A percentile compares a stretch with the other conserved stretches of the same genome.
Conservation (phyloP, 345 rosid genomes). For the Trapa bicornis region DNA sequence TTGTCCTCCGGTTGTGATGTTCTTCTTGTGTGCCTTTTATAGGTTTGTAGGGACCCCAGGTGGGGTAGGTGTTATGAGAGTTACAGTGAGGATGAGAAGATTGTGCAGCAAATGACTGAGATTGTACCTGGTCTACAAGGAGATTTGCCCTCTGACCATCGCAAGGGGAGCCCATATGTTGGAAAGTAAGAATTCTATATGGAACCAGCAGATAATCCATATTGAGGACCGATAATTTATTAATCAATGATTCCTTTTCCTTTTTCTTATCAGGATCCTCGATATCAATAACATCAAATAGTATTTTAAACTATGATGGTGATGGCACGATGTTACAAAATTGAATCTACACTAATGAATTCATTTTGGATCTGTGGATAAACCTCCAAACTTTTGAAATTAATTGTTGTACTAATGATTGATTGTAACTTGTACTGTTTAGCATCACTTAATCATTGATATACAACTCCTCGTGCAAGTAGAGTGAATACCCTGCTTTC, state of each 20-base stretch:
- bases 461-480: too few relatives aligned
- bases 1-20: not conserved
- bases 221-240: not conserved
- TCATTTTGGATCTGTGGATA: not conserved
- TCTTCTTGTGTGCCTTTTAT: constrained; percentile 6
- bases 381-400: not conserved
- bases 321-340: not conserved
- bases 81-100: constrained; percentile 73
- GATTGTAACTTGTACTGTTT: too few relatives aligned
- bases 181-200: constrained; percentile 50
- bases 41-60: constrained; percentile 98
- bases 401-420: not conserved
- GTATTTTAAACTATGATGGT: not conserved
- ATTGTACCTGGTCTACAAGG: constrained; percentile 86
- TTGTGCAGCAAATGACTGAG: constrained; percentile 79
- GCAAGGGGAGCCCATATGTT: constrained; percentile 67
- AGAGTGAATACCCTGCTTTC: too few relatives aligned
- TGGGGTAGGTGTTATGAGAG: constrained; percentile 99
- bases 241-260: not conserved
- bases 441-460: not conserved
- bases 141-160: constrained; percentile 46
- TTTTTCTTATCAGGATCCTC: not conserved
- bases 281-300: not conserved
- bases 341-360: not conserved
- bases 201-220: not conserved